A percentile compares a stretch with the other conserved stretches of the same genome.
Evolutionary conservation across 257 asterid genomes (phyloP).

Genomic region (Solanum microdontum): DNA sequence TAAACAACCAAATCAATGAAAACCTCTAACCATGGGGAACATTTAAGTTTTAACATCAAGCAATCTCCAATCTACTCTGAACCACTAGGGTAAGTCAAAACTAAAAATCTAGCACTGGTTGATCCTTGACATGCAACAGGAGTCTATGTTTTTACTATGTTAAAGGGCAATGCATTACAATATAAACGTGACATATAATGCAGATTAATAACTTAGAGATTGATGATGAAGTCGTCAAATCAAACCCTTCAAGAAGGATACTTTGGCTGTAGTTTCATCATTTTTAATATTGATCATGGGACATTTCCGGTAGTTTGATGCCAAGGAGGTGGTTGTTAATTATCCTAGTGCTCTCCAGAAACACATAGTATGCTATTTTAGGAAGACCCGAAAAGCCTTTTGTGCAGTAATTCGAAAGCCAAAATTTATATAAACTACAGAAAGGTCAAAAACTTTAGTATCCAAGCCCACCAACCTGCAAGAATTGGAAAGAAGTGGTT

Average conservation of each 20-base stretch:
- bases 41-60: background rate
- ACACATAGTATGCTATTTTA: conserved; percentile 10
- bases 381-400: conserved; percentile 1
- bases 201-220: background rate
- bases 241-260: conserved; percentile 4
- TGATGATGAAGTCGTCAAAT: conserved; percentile 1
- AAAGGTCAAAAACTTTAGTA: background rate
- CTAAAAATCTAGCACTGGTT: background rate
- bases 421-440: background rate
- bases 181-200: background rate
- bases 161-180: background rate
- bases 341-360: conserved; percentile 24
- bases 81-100: background rate
- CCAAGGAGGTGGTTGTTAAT: conserved; percentile 18
- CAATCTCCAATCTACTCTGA: background rate
- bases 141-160: background rate
- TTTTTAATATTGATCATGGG: conserved; percentile 16
- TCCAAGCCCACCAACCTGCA: conserved; percentile 26
- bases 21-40: background rate
- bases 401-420: background rate
- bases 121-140: background rate
- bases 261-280: background rate
- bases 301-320: conserved; percentile 11
- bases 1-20: background rate
- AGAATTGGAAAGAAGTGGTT: background rate